phyloP scores from a whole-genome alignment of 2,329 filamentous ascomycete species.

The Dactylellina sp. region DNA sequence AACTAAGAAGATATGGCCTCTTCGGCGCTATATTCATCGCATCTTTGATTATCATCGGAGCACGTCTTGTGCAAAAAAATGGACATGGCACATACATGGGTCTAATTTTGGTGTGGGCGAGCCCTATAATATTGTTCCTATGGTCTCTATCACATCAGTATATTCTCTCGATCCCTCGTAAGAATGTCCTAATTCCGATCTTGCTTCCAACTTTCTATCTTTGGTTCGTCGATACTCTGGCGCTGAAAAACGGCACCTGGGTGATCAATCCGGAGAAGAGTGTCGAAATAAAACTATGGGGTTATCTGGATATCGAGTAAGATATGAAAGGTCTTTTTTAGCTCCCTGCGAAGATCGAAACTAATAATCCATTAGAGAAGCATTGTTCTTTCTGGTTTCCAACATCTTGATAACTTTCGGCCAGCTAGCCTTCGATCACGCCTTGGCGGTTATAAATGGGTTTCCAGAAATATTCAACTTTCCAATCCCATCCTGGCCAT shows the following conservation, averaged over 20 bases:
- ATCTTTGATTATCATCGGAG: slow-evolving; percentile 18
- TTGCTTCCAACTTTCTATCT: slow-evolving; percentile 75
- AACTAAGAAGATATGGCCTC: slow-evolving; percentile 10
- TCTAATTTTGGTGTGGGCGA: slow-evolving; percentile 76
- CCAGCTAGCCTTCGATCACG: slow-evolving; percentile 76
- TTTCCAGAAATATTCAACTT: slow-evolving; percentile 71
- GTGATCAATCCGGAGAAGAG: slow-evolving; percentile 77
- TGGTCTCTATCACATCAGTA: slow-evolving; percentile 75
- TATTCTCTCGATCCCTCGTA: slow-evolving; percentile 71
- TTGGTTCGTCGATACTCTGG: slow-evolving; percentile 78
- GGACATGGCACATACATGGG: slow-evolving; percentile 74
- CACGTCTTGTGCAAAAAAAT: slow-evolving; percentile 65
- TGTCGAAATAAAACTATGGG: slow-evolving; percentile 73
- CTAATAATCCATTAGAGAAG: slow-evolving; percentile 67
- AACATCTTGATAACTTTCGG: slow-evolving; percentile 78
- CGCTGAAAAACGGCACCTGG: slow-evolving; percentile 77
- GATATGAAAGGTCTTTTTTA: slow-evolving; percentile 15
- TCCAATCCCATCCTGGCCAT: slow-evolving; percentile 67
- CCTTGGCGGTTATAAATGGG: slow-evolving; percentile 73
- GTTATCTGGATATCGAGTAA: slow-evolving; percentile 74
- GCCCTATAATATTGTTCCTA: slow-evolving; percentile 73
- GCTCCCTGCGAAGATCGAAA: neutral
- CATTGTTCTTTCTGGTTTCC: slow-evolving; percentile 77
- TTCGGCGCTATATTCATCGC: slow-evolving; percentile 24
- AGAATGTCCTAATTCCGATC: slow-evolving; percentile 72